phyloP scores from a whole-genome alignment of 176 grass and related monocot genomes.

The Avena sativa region DNA sequence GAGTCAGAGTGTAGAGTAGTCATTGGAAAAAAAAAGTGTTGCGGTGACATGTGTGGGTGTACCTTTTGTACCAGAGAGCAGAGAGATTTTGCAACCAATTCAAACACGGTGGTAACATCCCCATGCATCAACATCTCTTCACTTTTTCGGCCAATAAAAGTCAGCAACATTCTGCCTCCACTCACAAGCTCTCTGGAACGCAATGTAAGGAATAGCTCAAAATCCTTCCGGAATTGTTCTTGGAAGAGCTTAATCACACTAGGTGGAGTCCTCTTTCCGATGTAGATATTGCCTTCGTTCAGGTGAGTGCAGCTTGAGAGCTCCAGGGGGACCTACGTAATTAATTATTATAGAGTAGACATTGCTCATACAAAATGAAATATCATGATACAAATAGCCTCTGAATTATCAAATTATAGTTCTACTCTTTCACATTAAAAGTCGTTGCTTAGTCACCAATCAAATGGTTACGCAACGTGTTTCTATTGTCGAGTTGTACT shows the following conservation, averaged over 20 bases:
- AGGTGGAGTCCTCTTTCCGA: slow-evolving; percentile 22
- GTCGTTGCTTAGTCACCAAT: not conserved
- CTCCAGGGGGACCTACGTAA: slow-evolving; percentile 33
- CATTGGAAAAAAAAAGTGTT: not conserved
- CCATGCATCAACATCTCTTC: not conserved
- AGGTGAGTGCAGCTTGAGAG: slow-evolving; percentile 17
- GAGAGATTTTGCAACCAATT: slow-evolving; percentile 37
- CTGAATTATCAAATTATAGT: not conserved
- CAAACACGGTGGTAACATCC: not conserved
- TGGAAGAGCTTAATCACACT: slow-evolving; percentile 34
- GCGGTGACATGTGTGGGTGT: not conserved
- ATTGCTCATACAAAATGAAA: not conserved
- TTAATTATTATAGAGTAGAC: not conserved
- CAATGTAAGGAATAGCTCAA: slow-evolving; percentile 33
- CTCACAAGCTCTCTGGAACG: slow-evolving; percentile 37
- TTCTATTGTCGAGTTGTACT: not conserved
- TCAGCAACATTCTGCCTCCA: slow-evolving; percentile 45
- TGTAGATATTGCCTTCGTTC: slow-evolving; percentile 48
- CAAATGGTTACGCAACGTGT: not conserved
- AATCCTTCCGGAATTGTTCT: slow-evolving; percentile 48
- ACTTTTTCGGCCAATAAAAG: slow-evolving; percentile 36
- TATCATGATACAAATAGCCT: not conserved
- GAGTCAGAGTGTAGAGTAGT: not conserved
- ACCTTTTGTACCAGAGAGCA: slow-evolving; percentile 47
- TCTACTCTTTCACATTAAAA: not conserved